Base-by-base conservation (phyloP, 306 rosid species). In the Glycine latifolia region DNA sequence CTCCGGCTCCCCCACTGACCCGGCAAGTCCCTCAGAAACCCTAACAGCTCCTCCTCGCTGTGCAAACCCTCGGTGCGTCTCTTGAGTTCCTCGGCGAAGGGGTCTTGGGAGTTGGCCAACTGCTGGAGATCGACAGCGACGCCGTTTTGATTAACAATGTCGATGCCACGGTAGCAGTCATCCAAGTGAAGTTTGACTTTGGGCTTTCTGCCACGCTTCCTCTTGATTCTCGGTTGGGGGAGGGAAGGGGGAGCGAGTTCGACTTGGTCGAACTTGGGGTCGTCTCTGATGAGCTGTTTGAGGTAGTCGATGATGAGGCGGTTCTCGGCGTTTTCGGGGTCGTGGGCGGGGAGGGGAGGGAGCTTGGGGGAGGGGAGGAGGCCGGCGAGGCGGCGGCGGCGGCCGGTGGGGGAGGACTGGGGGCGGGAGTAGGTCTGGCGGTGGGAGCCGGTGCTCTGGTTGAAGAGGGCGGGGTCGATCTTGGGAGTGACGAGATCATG, bases 1-100 rank as follows among this genome's bases (percentile, higher is more conserved):
- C 98, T 84, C 81, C 97, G 83, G 67, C 98, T 94, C 0, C 93
- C 98, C 98, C 98, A 94, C 37, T 91, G 89, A 15, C 98, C 98
- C 6, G 66, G 89, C 83, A 94, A 84, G n/a, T 88, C 91, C 80
- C 95, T 90, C 90, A 91, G 82, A 82, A 91, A 94, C 41, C 89
- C 97, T 74, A 94, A 88, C 71, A 94, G 61, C 81, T 85, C 87
- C 68, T 87, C 98, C 50, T 94, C 98, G 11, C 59, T 77, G 81
- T 70, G 80, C 89, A 94, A 49, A 9, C 94, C 97, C 46, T 67
- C 84, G 7, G 95, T 94, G 85, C 91, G 77, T 75, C 88, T 81
- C 81, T 86, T 85, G 73, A 94, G 73, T 82, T 94, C 95, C 26
- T 86, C 89, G 2, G 91, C 89, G 77, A 80, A 94, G 0, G 92